A percentile compares a stretch with the other conserved stretches of the same genome.
Evolutionary conservation across 768 basidiomycete species (phyloP).

Genomic region (Leccinum boreale): DNA sequence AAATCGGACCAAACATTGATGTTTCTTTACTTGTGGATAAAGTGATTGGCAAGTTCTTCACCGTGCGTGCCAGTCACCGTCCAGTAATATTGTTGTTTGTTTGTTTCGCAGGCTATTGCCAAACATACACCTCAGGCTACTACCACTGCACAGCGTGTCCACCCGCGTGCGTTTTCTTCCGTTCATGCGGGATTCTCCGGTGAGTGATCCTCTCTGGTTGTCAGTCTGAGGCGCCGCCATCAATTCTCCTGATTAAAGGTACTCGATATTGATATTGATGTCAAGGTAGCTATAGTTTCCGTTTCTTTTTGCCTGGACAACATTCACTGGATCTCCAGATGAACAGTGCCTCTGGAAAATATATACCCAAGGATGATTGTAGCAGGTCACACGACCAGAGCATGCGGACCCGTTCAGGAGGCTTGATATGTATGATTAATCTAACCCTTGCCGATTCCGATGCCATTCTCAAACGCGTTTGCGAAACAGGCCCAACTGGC

Average conservation of each 20-base stretch:
- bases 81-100: not conserved
- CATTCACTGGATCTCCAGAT: not conserved
- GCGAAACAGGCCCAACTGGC: no score
- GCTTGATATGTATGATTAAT: no score
- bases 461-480: no score
- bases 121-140: conserved; percentile 5
- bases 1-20: conserved; percentile 44
- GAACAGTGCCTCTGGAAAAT: not conserved
- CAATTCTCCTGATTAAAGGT: not conserved
- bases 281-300: not conserved
- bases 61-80: no score
- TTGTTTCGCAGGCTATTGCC: conserved; percentile 7
- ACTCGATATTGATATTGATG: not conserved
- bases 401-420: no score
- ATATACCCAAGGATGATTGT: not conserved
- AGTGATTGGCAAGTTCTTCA: not conserved
- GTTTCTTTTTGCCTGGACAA: not conserved
- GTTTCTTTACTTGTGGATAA: not conserved
- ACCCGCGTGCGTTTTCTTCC: no score
- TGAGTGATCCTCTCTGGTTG: not conserved
- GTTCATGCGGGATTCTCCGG: no score
- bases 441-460: no score
- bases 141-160: not conserved
- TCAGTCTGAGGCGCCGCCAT: not conserved
- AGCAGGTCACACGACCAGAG: no score